Evolutionary conservation across 306 rosid genomes (phyloP), one percentile per base, ranked within the genome.

Genomic region (Fragaria iinumae): DNA sequence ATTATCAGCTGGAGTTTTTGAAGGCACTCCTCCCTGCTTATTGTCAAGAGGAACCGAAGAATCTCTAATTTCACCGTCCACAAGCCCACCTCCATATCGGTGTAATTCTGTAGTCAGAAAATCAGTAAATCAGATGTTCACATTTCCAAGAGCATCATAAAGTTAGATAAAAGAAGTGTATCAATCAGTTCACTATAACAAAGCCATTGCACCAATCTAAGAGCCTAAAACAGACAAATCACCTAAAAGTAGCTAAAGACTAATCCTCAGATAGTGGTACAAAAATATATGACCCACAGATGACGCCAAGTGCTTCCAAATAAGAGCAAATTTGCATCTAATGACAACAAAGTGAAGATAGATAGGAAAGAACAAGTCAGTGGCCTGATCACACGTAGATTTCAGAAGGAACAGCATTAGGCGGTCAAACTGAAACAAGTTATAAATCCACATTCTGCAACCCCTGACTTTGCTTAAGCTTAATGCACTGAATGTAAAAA

Each of bases 51-150:
- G 83, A 69, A 70, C 84, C 17, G 83, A 83, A 66, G 85, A 83
- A 74, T 96, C 99, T 85, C 94, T 91, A 71, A 21, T 80, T 49
- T 96, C 99, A 52, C 87, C 84, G 50, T 96, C 99, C 87, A 91
- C 80, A 48, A 90, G 90, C 49, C 97, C 98, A 44, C 98, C 99
- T 10, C 99, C 97, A 76, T 87, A 93, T 52, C 93, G 88, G 85
- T 92, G 97, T 77, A 96, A 80, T 81, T 96, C 99, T 96, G 91
- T 17, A 45, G 52, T 78, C 69, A 78, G 71, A 71, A 76, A 66
- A 11, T 36, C 70, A 66, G 70, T 9, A 38, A 34, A 44, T 66
- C 70, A 36, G 69, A 32, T 29, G 8, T 63, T 74, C 63, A 12
- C 16, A 66, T 62, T 55, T 71, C 56, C 65, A 57, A 44, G 1